Percentiles rank a stretch among this genome's conserved stretches.
phyloP scores from a whole-genome alignment of 2,329 filamentous ascomycete species.

The Neurospora crassa region DNA sequence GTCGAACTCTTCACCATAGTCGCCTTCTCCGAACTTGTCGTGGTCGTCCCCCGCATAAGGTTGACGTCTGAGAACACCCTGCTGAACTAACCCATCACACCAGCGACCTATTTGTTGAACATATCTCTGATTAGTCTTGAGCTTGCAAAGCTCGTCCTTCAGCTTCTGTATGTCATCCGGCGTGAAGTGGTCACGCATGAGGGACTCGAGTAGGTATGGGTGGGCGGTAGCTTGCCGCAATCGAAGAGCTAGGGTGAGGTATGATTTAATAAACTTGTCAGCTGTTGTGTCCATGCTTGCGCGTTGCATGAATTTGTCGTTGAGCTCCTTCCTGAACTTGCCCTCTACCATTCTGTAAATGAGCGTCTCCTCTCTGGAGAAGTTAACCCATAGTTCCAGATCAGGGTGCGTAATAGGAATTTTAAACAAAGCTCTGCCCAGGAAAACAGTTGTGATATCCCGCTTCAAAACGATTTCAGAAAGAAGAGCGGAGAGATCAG shows the following conservation, averaged over 20 bases:
- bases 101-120: slow-evolving; percentile 8
- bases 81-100: slow-evolving; percentile 4
- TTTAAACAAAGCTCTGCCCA: slow-evolving; percentile 5
- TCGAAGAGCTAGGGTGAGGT: slow-evolving; percentile 3
- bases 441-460: slow-evolving; percentile 1
- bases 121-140: not conserved
- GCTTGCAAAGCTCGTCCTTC: not conserved
- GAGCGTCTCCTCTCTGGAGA: slow-evolving; percentile 4
- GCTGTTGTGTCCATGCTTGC: no score
- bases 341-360: slow-evolving; percentile 17
- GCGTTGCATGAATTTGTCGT: not conserved
- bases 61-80: no score
- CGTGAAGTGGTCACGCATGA: slow-evolving; percentile 5
- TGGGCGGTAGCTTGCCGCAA: slow-evolving; percentile 11
- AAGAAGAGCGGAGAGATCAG: slow-evolving; percentile 6
- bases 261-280: not conserved
- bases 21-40: no score
- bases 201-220: slow-evolving; percentile 9
- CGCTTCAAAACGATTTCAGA: slow-evolving; percentile 10
- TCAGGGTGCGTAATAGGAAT: slow-evolving; percentile 1
- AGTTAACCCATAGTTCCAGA: not conserved
- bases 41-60: no score
- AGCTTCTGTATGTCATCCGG: slow-evolving; percentile 7
- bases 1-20: no score
- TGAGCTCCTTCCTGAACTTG: not conserved